Conservation (phyloP, 371 early-diverging fungal genomes). For the Fennellomyces sp. region DNA sequence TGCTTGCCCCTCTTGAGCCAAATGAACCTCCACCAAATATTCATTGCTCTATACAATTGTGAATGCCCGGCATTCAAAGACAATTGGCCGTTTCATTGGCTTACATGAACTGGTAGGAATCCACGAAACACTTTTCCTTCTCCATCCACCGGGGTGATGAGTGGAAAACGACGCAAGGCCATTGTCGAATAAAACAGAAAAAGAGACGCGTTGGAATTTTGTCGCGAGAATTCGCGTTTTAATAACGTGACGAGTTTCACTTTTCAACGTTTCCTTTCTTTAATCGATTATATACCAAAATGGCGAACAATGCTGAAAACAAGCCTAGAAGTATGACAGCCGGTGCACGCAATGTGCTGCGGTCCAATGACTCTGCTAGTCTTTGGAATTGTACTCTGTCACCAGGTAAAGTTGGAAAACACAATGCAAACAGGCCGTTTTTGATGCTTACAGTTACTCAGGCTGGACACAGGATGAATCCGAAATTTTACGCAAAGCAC, state of each 20-base stretch:
- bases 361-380: constrained; percentile 89
- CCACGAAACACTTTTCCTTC: constrained; percentile 37
- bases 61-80: not conserved
- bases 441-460: constrained; percentile 22
- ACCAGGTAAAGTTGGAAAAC: constrained; percentile 78
- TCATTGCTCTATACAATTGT: constrained; percentile 22
- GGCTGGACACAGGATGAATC: constrained; percentile 90
- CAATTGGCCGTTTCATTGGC: not conserved
- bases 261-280: no score
- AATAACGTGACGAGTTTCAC: no score
- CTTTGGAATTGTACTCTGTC: constrained; percentile 93
- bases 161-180: constrained; percentile 27
- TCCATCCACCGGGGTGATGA: constrained; percentile 35
- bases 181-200: not conserved
- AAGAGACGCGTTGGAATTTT: not conserved
- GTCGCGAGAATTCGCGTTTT: not conserved
- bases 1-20: constrained; percentile 3
- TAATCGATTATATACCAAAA: no score
- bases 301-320: constrained; percentile 23
- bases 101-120: constrained; percentile 40
- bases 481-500: constrained; percentile 78
- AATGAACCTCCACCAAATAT: constrained; percentile 26
- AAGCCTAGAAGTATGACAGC: constrained; percentile 87
- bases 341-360: constrained; percentile 87
- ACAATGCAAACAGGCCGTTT: no score